Evolutionary conservation across 371 early-diverging fungal species (phyloP).

Genomic region (Mucor racemosus): DNA sequence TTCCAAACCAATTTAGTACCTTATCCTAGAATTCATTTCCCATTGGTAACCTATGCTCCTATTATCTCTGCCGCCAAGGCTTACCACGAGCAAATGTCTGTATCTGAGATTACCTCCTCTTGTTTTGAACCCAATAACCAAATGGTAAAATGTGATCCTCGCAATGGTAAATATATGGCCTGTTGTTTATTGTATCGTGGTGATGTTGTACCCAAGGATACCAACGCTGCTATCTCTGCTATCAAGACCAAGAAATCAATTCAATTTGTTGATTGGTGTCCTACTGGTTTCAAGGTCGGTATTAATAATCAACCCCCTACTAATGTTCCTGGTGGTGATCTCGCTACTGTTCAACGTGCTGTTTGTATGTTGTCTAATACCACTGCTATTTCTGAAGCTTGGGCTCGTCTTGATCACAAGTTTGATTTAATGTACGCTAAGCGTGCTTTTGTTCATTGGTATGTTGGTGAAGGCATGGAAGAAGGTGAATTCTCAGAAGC

Average conservation of each 20-base stretch:
- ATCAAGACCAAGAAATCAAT: constrained; percentile 89
- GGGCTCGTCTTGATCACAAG: constrained; percentile 95
- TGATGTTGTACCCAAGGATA: constrained; percentile 86
- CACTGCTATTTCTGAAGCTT: constrained; percentile 96
- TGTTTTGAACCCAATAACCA: constrained; percentile 94
- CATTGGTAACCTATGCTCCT: constrained; percentile 95
- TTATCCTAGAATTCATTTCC: constrained; percentile 97
- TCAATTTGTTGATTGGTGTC: constrained; percentile 99
- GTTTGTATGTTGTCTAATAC: constrained; percentile 96
- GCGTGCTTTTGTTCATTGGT: constrained; percentile 99
- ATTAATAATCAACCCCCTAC: constrained; percentile 93
- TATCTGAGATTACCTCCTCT: constrained; percentile 87
- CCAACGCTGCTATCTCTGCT: constrained; percentile 84
- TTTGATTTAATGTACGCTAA: constrained; percentile 98
- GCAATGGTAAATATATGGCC: constrained; percentile 95
- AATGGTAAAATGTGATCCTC: constrained; percentile 96
- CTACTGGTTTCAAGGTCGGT: constrained; percentile 98
- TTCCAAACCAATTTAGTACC: constrained; percentile 99
- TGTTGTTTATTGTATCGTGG: constrained; percentile 94
- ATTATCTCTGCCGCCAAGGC: constrained; percentile 90
- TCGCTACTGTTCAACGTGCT: constrained; percentile 92
- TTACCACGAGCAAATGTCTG: constrained; percentile 86
- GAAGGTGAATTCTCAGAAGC: constrained; percentile 94
- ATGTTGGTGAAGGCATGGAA: constrained; percentile 98
- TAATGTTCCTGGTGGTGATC: constrained; percentile 88